Evolutionary conservation across 148 eudicot genomes (phyloP).

Genomic region (Rhododendron williamsianum): DNA sequence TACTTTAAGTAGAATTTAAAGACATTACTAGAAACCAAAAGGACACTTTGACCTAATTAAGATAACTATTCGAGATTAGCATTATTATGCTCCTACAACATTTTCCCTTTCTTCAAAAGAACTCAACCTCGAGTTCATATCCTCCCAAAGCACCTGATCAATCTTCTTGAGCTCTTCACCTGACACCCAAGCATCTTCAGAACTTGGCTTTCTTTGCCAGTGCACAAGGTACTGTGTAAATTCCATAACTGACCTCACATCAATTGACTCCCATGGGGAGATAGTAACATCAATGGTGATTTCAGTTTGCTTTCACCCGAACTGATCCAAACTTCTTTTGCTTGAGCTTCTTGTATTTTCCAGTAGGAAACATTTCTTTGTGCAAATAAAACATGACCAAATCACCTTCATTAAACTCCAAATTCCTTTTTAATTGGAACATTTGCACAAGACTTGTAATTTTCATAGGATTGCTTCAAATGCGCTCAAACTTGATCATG

Average conservation of each 20-base stretch:
- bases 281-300: neutral
- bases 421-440: neutral
- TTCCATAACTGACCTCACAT: neutral
- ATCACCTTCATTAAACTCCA: neutral
- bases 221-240: neutral
- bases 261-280: neutral
- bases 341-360: neutral
- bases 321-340: neutral
- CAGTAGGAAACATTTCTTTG: neutral
- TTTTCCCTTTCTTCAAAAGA: no score
- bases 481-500: neutral
- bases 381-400: neutral
- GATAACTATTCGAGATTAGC: no score
- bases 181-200: neutral
- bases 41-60: no score
- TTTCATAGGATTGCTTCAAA: neutral
- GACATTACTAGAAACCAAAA: no score
- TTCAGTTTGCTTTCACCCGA: neutral
- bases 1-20: no score
- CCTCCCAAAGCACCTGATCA: no score
- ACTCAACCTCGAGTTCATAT: no score
- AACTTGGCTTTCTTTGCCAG: neutral
- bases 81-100: no score
- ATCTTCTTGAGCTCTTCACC: no score
- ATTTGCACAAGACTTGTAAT: neutral